Evolutionary conservation across 352 stramenopile genomes (phyloP).

Genomic region (Nothophytophthora sp.): DNA sequence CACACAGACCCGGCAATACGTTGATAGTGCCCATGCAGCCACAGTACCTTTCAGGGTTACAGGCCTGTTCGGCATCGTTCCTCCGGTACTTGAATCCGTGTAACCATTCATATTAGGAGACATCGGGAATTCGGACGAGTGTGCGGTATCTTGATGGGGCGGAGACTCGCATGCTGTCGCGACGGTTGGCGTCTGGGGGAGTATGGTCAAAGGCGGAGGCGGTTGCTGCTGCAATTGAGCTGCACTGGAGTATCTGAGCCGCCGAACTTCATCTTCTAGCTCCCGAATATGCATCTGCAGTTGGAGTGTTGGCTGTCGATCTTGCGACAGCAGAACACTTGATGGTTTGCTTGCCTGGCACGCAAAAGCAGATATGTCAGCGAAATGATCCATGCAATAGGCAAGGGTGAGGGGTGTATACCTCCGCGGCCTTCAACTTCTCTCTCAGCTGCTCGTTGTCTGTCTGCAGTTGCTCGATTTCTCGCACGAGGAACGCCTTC

Average conservation of each 20-base stretch:
- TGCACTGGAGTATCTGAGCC: background rate
- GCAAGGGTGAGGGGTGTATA: background rate
- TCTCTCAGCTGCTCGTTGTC: slow-evolving; percentile 30
- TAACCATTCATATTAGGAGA: background rate
- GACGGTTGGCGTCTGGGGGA: no score
- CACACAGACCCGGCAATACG: no score
- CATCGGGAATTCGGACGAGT: background rate
- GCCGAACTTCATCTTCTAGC: slow-evolving; percentile 26
- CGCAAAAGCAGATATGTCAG: background rate
- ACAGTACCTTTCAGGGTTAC: background rate
- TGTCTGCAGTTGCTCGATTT: slow-evolving; percentile 31
- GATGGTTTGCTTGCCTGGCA: background rate
- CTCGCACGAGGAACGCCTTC: slow-evolving; percentile 35
- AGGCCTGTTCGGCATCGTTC: background rate
- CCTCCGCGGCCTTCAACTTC: slow-evolving; percentile 32
- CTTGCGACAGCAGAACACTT: background rate
- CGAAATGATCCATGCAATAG: background rate
- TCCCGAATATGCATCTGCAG: slow-evolving; percentile 29
- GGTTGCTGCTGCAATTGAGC: slow-evolving; percentile 1
- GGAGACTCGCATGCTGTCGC: background rate
- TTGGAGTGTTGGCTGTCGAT: background rate
- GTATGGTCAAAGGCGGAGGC: no score
- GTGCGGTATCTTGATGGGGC: background rate
- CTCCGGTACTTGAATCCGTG: background rate
- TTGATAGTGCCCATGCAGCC: no score